Percentiles rank a stretch among this genome's conserved stretches.
phyloP scores from a whole-genome alignment of 78 protist species.

The Tieghemostelium lacteum region DNA sequence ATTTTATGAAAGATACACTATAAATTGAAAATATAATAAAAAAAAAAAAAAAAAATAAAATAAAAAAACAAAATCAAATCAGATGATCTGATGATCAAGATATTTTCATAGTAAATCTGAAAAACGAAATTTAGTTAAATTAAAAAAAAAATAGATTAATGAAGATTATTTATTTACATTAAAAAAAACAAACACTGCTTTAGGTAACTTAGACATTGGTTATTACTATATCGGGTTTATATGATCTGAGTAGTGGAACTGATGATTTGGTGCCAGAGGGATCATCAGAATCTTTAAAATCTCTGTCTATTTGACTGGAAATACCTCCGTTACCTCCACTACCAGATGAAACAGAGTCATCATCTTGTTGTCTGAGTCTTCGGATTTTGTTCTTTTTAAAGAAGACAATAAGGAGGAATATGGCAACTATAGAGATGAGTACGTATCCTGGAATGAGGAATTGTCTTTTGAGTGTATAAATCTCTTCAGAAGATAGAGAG shows the following conservation, averaged over 20 bases:
- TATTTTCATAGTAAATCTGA: background rate
- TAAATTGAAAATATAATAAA: background rate
- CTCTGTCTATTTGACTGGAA: too few species aligned
- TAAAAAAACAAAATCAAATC: background rate
- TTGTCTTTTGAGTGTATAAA: background rate
- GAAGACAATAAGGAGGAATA: background rate
- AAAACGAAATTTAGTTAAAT: background rate
- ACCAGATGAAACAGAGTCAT: too few species aligned
- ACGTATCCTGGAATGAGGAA: background rate
- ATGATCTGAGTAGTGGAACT: too few species aligned
- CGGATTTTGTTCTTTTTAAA: background rate
- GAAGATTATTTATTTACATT: background rate
- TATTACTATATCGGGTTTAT: too few species aligned
- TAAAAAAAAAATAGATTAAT: background rate
- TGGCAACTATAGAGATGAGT: slow-evolving; percentile 7
- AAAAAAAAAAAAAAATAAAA: background rate
- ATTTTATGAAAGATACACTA: background rate
- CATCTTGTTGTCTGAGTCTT: too few species aligned
- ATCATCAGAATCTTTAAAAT: too few species aligned
- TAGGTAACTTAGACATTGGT: too few species aligned
- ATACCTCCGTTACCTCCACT: too few species aligned
- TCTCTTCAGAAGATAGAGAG: background rate
- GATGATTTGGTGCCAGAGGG: too few species aligned
- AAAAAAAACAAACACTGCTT: background rate
- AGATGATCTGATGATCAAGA: background rate